These are phyloP conservation scores for Calocybe gangraenosa DNA, from an alignment of 768 basidiomycete genomes.

Conservation along the genomic window DNA sequence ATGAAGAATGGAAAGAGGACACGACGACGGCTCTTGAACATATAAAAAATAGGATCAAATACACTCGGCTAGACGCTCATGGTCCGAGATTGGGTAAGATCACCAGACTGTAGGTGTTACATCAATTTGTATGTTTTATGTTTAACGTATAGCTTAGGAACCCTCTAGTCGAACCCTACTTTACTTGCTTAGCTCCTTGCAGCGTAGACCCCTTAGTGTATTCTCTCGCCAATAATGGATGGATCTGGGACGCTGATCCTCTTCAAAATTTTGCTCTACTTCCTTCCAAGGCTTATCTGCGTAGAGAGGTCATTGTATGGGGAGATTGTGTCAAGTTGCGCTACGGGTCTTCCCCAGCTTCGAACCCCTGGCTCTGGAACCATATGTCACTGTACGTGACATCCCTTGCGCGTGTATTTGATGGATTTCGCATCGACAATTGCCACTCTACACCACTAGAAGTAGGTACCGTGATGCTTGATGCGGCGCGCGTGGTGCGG, in stretches of 20 bases:
- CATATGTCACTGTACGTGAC: constrained; percentile 86
- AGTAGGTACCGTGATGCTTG: constrained; percentile 94
- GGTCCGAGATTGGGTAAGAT: constrained; percentile 87
- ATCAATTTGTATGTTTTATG: constrained; percentile 4
- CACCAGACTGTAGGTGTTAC: constrained; percentile 51
- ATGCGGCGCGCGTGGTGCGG: constrained; percentile 82
- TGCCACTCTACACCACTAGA: constrained; percentile 96
- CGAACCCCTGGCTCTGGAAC: constrained; percentile 93
- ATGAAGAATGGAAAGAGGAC: constrained; percentile 85
- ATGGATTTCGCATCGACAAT: constrained; percentile 98
- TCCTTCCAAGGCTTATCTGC: constrained; percentile 91
- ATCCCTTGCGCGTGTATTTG: constrained; percentile 76
- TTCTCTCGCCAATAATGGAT: constrained; percentile 95
- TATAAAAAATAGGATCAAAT: constrained; percentile 73
- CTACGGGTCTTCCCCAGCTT: constrained; percentile 74
- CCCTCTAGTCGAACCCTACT: constrained; percentile 89
- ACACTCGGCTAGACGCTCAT: constrained; percentile 73
- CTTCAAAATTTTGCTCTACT: constrained; percentile 90
- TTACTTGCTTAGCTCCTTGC: constrained; percentile 67
- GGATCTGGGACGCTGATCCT: constrained; percentile 98
- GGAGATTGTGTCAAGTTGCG: constrained; percentile 97
- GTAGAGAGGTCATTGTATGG: constrained; percentile 97
- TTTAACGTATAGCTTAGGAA: constrained; percentile 37
- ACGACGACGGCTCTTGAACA: constrained; percentile 67
- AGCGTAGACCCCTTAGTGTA: constrained; percentile 52